Evolutionary conservation across 768 basidiomycete species (phyloP), one percentile per base, ranked within the genome.

Genomic region (Leucosporidium scottii): DNA sequence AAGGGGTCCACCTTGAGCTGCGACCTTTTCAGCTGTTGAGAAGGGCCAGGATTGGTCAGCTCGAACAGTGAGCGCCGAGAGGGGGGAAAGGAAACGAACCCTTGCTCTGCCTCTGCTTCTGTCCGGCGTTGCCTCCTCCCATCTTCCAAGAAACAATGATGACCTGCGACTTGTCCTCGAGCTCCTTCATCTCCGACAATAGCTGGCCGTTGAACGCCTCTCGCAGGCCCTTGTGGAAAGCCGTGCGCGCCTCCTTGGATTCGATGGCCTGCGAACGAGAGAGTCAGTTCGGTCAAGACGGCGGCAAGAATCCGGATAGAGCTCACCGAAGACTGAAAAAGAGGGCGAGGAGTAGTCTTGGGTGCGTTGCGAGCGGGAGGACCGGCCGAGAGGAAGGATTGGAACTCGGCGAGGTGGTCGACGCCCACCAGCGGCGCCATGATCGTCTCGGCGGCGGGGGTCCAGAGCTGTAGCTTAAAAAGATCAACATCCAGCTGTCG

Each of bases 191-290:
- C 76, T 91, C 88, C 34, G 86, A 90, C 62, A 93, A 89, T 61
- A 98, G 82, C 74, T 89, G 89, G 34, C 91, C 91, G 4, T 77
- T 81, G 77, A 98, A 97, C 23, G 90, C 77, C 71, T 87, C 85
- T 66, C 96, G 85, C 59, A 99, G 81, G 20, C 82, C 79, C 78
- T 89, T 83, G 77, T 99, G 96, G 68, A 97, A 83, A 3, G 84
- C 84, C 3, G 90, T 91, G 31, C 96, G 85, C 8, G 83, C 85
- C 47, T 84, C 82, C 78, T 98, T 98, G 10, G 86, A 87, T 28
- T 82, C 76, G 57, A 99, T 66, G 28, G 58, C 47, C 68, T 69
- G 55, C 30, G 36, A 25, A 27, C 3, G n/a, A 2, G 30, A 6
- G n/a, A 25, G 23, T 60, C 51, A 25, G 9, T 20, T 21, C 3